phyloP scores from a whole-genome alignment of 2,329 filamentous ascomycete species.

The Trichoderma aggressivum region DNA sequence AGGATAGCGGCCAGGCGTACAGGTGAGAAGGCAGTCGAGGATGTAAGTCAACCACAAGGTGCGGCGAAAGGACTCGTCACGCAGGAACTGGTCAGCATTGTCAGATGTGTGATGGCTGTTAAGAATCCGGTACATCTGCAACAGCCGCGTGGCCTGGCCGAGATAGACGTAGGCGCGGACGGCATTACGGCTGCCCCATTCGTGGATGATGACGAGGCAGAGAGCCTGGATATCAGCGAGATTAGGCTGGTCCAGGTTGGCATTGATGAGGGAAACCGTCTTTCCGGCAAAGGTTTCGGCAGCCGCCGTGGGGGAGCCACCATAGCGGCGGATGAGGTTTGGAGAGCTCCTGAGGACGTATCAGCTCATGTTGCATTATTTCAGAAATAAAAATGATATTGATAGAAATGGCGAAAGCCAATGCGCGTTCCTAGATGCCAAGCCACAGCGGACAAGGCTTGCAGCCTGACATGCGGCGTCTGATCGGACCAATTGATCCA shows the following conservation, averaged over 20 bases:
- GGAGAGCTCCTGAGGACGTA: constrained; percentile 48
- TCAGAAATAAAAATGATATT: background rate
- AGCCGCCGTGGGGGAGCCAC: constrained; percentile 53
- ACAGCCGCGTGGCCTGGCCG: constrained; percentile 61
- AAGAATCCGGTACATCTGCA: constrained; percentile 61
- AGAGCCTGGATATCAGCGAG: constrained; percentile 60
- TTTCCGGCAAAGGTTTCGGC: constrained; percentile 59
- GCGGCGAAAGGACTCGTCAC: constrained; percentile 59
- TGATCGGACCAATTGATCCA: constrained; percentile 4
- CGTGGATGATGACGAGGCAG: constrained; percentile 59
- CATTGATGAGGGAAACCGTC: constrained; percentile 54
- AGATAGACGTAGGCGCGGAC: constrained; percentile 62
- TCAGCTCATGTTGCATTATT: background rate
- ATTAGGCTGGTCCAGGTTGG: constrained; percentile 56
- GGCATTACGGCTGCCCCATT: constrained; percentile 60
- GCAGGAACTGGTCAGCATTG: constrained; percentile 55
- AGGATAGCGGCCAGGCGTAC: constrained; percentile 57
- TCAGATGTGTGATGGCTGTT: constrained; percentile 52
- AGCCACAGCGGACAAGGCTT: background rate
- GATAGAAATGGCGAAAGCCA: background rate
- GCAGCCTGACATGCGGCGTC: background rate
- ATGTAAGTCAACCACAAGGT: constrained; percentile 62
- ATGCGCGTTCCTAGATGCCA: background rate
- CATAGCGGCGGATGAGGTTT: constrained; percentile 55
- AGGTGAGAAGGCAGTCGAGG: constrained; percentile 59